These are phyloP conservation scores for Penicillium hordei DNA, from an alignment of 2,329 filamentous ascomycete genomes.

Conservation along the genomic window DNA sequence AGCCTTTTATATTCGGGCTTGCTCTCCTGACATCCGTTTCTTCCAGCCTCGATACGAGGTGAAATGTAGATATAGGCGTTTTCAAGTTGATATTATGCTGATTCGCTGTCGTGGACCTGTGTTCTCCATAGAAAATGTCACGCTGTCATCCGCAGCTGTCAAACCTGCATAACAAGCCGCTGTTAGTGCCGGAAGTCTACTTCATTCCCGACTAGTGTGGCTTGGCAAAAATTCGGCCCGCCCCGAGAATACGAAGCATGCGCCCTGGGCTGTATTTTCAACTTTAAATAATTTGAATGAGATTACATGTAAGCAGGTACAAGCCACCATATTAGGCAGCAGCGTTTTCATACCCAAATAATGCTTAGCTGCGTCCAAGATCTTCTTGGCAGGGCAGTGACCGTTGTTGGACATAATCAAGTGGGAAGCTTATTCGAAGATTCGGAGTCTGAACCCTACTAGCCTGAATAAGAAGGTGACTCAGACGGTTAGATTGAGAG, in stretches of 20 bases:
- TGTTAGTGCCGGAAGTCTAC: not conserved
- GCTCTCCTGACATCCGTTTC: not conserved
- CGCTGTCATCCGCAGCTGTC: not conserved
- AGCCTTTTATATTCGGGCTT: not conserved
- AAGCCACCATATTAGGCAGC: not conserved
- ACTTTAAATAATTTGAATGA: too few relatives aligned
- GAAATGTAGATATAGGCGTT: not conserved
- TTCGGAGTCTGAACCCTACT: not conserved
- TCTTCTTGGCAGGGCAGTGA: not conserved
- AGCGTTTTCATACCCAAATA: not conserved
- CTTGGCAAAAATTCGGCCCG: not conserved
- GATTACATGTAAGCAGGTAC: not conserved
- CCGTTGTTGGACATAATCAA: not conserved
- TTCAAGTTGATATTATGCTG: not conserved
- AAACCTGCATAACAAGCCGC: not conserved
- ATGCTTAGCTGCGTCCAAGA: not conserved
- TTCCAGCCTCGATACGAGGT: not conserved
- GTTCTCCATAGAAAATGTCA: not conserved
- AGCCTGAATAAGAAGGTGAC: not conserved
- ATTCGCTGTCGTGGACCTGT: not conserved
- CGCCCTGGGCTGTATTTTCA: too few relatives aligned
- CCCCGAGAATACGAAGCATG: not conserved
- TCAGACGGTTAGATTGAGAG: not conserved
- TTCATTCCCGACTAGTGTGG: not conserved
- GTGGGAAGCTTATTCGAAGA: not conserved